Evolutionary conservation across 1,284 basidiomycete species (phyloP).

Genomic region (Ustilago loliicola): DNA sequence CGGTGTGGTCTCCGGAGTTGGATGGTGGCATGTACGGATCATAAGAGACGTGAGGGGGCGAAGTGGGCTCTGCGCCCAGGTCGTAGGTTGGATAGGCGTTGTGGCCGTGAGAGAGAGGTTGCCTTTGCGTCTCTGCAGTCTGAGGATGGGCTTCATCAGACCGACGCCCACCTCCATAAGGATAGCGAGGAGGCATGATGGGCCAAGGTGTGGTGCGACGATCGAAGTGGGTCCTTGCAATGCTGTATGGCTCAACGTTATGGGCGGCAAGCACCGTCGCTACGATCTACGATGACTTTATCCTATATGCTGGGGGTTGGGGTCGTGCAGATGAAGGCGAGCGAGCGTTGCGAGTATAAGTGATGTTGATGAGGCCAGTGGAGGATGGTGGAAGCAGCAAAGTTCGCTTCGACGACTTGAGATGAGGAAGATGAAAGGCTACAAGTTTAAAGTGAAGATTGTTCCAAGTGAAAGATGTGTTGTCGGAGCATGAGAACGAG

Average conservation of each 20-base stretch:
- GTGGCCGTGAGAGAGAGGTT: slow-evolving; percentile 26
- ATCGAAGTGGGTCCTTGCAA: slow-evolving; percentile 26
- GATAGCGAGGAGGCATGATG: slow-evolving; percentile 45
- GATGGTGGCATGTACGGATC: slow-evolving; percentile 47
- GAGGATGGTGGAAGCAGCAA: slow-evolving; percentile 2
- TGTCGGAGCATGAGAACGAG: slow-evolving; percentile 10
- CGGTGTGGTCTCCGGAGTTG: slow-evolving; percentile 36
- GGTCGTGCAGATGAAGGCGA: slow-evolving; percentile 10
- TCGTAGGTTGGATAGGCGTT: slow-evolving; percentile 57
- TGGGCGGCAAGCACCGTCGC: neutral
- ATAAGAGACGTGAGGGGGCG: slow-evolving; percentile 41
- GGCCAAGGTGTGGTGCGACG: slow-evolving; percentile 1
- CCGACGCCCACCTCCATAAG: slow-evolving; percentile 30
- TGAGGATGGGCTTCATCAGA: slow-evolving; percentile 31
- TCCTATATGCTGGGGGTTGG: neutral
- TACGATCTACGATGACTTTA: neutral
- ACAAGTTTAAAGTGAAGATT: slow-evolving; percentile 3
- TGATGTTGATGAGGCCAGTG: neutral
- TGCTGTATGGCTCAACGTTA: neutral
- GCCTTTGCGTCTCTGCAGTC: slow-evolving; percentile 24
- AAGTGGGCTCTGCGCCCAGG: slow-evolving; percentile 37
- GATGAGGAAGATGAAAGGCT: neutral
- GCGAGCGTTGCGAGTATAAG: slow-evolving; percentile 2
- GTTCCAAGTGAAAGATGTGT: neutral
- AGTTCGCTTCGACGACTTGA: neutral